These are phyloP conservation scores for Neoascochyta sp. DNA, from an alignment of 2,329 filamentous ascomycete species.

Conservation along the genomic window DNA sequence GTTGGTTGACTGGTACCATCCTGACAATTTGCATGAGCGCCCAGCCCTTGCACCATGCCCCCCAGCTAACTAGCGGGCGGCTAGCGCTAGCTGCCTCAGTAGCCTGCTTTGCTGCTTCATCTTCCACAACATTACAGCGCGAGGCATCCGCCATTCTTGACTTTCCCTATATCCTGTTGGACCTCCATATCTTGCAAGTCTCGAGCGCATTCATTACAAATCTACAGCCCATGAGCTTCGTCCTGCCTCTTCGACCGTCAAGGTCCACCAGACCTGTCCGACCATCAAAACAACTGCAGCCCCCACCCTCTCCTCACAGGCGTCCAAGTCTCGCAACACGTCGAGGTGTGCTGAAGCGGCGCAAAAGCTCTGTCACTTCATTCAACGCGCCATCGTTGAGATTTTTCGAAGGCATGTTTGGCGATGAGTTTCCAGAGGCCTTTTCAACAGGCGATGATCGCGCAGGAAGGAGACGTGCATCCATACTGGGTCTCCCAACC, in stretches of 20 bases:
- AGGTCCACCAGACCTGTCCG: slow-evolving; percentile 1
- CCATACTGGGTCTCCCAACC: slow-evolving; percentile 16
- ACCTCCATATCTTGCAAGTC: too few species aligned
- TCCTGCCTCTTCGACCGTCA: slow-evolving; percentile 8
- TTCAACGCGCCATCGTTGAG: slow-evolving; percentile 22
- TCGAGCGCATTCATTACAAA: too few species aligned
- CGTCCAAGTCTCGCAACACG: slow-evolving; percentile 20
- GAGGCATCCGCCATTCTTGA: too few species aligned
- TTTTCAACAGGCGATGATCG: slow-evolving; percentile 9
- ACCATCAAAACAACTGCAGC: slow-evolving; percentile 4
- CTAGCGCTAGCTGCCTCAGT: too few species aligned
- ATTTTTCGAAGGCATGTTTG: slow-evolving; percentile 23
- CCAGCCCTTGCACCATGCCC: too few species aligned
- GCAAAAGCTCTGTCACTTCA: slow-evolving; percentile 13
- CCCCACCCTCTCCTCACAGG: slow-evolving; percentile 18
- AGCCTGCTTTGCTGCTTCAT: too few species aligned
- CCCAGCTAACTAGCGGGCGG: too few species aligned
- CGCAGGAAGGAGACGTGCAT: slow-evolving; percentile 13
- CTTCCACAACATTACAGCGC: too few species aligned
- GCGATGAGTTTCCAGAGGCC: slow-evolving; percentile 22
- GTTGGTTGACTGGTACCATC: too few species aligned
- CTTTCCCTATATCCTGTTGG: too few species aligned
- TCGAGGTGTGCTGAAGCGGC: slow-evolving; percentile 20
- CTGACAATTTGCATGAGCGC: too few species aligned
- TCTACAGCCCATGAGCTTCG: slow-evolving; percentile 8